A percentile compares a stretch with the other conserved stretches of the same genome.
These are phyloP conservation scores for Agrocybe chaxingu DNA, from an alignment of 768 basidiomycete species.

Conservation along the genomic window DNA sequence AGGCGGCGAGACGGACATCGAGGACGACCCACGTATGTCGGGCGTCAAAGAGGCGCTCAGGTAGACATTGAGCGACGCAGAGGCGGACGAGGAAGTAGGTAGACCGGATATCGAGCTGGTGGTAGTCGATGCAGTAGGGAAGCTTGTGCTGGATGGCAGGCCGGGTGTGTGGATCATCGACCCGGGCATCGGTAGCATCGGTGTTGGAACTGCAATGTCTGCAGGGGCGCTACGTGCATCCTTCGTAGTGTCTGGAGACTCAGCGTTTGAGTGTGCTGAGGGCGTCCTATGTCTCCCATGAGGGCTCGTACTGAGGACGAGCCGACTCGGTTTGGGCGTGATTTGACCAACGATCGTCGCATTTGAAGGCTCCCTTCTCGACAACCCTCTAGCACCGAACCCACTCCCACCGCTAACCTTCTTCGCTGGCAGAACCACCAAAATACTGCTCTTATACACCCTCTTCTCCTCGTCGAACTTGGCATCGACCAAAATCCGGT, in stretches of 20 bases:
- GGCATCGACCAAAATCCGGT: conserved; percentile 53
- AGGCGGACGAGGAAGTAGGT: not conserved
- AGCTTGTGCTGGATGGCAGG: conserved; percentile 4
- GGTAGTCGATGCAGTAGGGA: conserved; percentile 3
- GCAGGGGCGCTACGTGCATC: not conserved
- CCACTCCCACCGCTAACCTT: not conserved
- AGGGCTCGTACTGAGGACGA: conserved; percentile 27
- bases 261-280: conserved; percentile 2
- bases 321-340: conserved; percentile 39
- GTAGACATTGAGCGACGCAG: not conserved
- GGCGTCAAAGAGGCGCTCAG: not conserved
- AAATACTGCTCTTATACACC: conserved; percentile 48
- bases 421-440: conserved; percentile 35
- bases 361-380: conserved; percentile 16
- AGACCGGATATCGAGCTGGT: not conserved
- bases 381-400: not conserved
- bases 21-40: conserved; percentile 7
- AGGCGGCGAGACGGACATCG: conserved; percentile 18
- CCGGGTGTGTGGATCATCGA: conserved; percentile 16
- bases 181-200: conserved; percentile 19
- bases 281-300: conserved; percentile 7
- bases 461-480: conserved; percentile 47
- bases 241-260: too few relatives aligned
- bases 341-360: conserved; percentile 14
- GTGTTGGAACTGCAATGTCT: conserved; percentile 1